Evolutionary conservation across 352 stramenopile genomes (phyloP).

Genomic region (Globisporangium middletonii): DNA sequence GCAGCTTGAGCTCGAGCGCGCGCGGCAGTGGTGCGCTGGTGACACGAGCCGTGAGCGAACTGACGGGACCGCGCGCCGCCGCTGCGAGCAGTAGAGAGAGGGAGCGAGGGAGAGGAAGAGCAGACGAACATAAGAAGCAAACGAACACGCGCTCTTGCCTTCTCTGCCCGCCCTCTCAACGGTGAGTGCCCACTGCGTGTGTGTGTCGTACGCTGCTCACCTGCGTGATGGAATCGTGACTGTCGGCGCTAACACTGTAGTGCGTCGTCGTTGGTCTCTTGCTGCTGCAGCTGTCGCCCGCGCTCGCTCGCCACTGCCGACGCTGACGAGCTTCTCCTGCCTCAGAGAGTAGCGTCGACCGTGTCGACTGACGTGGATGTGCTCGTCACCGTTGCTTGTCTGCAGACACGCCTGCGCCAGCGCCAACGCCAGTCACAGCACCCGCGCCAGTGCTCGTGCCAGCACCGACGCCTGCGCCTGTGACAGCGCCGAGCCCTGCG

Average conservation of each 20-base stretch:
- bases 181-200: not conserved
- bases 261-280: not conserved
- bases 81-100: not conserved
- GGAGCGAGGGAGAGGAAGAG: not conserved
- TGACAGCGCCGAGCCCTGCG: conserved; percentile 4
- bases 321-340: too few relatives aligned
- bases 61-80: not conserved
- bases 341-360: too few relatives aligned
- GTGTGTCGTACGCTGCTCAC: not conserved
- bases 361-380: too few relatives aligned
- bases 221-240: not conserved
- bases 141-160: not conserved
- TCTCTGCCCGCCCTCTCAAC: not conserved
- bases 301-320: too few relatives aligned
- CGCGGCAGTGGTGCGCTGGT: not conserved
- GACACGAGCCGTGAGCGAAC: too few relatives aligned
- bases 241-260: not conserved
- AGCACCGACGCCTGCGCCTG: conserved; percentile 7
- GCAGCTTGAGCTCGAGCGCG: conserved; percentile 2
- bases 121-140: conserved; percentile 2
- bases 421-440: not conserved
- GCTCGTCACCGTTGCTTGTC: not conserved
- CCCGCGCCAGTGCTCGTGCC: conserved; percentile 12
- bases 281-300: too few relatives aligned
- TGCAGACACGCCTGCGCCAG: not conserved